These are phyloP conservation scores for Ilyonectria destructans DNA, from an alignment of 2,329 filamentous ascomycete species.

Conservation along the genomic window DNA sequence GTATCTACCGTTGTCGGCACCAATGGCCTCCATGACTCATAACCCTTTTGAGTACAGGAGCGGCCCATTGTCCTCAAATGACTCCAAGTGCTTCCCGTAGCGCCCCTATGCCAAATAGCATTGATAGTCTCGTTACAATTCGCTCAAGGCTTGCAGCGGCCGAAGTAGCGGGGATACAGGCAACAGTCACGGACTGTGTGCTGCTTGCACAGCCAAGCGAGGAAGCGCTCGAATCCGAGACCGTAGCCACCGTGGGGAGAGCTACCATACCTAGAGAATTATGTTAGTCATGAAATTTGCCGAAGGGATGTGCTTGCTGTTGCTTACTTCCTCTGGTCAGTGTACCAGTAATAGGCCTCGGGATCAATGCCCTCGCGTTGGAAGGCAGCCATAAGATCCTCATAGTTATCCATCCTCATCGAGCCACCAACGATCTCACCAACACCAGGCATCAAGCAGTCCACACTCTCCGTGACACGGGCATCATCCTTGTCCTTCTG, in stretches of 20 bases:
- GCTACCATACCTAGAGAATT: constrained; percentile 73
- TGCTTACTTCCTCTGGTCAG: constrained; percentile 88
- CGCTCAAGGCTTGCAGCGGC: constrained; percentile 80
- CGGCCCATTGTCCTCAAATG: neutral
- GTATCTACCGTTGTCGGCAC: constrained; percentile 10
- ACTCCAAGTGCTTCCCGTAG: neutral
- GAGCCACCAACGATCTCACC: constrained; percentile 97
- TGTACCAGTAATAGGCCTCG: constrained; percentile 97
- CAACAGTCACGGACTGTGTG: constrained; percentile 78
- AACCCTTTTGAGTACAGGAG: neutral
- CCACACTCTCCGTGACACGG: constrained; percentile 93
- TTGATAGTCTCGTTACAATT: constrained; percentile 26
- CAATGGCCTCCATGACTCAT: neutral
- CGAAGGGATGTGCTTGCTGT: neutral
- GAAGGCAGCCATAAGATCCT: constrained; percentile 91
- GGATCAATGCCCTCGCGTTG: constrained; percentile 89
- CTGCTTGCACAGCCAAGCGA: constrained; percentile 77
- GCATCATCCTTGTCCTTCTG: constrained; percentile 85
- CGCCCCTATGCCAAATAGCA: neutral
- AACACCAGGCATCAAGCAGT: constrained; percentile 89
- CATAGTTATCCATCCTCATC: constrained; percentile 95
- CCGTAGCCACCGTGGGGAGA: constrained; percentile 95
- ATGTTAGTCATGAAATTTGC: constrained; percentile 3
- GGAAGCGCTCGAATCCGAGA: constrained; percentile 86
- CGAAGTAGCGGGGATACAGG: constrained; percentile 87